Conservation (phyloP, 75 land plant species). For the Isoetes taiwanensis region DNA sequence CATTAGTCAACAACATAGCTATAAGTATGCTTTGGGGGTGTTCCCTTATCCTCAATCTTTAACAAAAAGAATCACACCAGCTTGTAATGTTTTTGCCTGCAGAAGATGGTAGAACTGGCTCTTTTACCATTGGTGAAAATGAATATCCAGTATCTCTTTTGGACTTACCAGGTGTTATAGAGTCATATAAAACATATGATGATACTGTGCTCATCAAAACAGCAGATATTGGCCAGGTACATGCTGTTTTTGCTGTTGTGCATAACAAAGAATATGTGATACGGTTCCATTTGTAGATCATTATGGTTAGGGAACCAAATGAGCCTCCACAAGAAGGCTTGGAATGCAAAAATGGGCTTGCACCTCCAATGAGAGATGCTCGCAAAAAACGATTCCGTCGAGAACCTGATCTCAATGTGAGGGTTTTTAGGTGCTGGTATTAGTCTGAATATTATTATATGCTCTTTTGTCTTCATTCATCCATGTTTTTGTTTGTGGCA, state of each 20-base stretch:
- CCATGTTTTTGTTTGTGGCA: background rate
- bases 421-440: too few species aligned
- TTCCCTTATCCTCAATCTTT: too few species aligned
- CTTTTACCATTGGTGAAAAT: background rate
- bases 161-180: background rate
- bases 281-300: too few species aligned
- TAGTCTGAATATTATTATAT: background rate
- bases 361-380: slow-evolving; percentile 4
- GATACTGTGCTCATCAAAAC: slow-evolving; percentile 8
- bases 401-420: slow-evolving; percentile 1
- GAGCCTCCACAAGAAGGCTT: slow-evolving; percentile 2
- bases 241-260: background rate
- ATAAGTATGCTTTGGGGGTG: too few species aligned
- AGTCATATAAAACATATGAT: slow-evolving; percentile 3
- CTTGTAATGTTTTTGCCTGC: too few species aligned
- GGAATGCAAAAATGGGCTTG: background rate
- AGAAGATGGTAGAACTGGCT: slow-evolving; percentile 1
- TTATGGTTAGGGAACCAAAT: background rate
- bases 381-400: background rate
- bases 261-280: too few species aligned
- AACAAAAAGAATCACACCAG: too few species aligned
- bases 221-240: slow-evolving; percentile 5
- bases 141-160: background rate
- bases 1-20: too few species aligned
- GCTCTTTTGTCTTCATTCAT: background rate